Percentiles rank a stretch among this genome's conserved stretches.
Evolutionary conservation across 768 basidiomycete genomes (phyloP).

Genomic region (Termitomyces sp.): DNA sequence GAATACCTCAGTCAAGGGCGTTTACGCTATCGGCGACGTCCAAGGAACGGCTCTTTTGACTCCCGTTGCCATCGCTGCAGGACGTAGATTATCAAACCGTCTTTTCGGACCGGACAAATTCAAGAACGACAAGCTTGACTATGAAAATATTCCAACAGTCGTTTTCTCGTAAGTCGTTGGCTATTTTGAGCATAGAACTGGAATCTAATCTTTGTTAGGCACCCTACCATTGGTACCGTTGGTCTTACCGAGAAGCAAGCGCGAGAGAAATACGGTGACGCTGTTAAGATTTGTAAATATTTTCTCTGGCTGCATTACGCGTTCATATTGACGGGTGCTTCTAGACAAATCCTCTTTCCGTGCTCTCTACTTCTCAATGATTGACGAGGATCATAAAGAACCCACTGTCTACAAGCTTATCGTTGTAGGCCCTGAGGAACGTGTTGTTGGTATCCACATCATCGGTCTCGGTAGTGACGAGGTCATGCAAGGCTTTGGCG

Average conservation of each 20-base stretch:
- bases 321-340: neutral
- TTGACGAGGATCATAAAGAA: constrained; percentile 88
- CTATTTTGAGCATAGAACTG: neutral
- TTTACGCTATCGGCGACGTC: constrained; percentile 90
- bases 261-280: constrained; percentile 79
- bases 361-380: constrained; percentile 89
- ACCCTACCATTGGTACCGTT: constrained; percentile 93
- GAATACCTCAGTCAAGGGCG: constrained; percentile 64
- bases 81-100: constrained; percentile 82
- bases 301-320: neutral
- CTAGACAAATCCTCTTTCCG: constrained; percentile 79
- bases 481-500: constrained; percentile 90
- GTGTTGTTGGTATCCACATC: constrained; percentile 94
- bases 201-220: constrained; percentile 41
- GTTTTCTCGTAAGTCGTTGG: constrained; percentile 87
- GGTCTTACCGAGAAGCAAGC: constrained; percentile 94
- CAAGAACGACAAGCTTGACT: constrained; percentile 84
- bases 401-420: constrained; percentile 94
- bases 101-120: constrained; percentile 85
- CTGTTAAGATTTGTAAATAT: constrained; percentile 85
- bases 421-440: constrained; percentile 83
- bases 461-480: constrained; percentile 93
- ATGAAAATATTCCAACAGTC: constrained; percentile 90
- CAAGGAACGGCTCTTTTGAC: constrained; percentile 91
- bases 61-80: constrained; percentile 97